Evolutionary conservation across 2,329 filamentous ascomycete genomes (phyloP).

Genomic region (Scopulariopsis brevicaulis): DNA sequence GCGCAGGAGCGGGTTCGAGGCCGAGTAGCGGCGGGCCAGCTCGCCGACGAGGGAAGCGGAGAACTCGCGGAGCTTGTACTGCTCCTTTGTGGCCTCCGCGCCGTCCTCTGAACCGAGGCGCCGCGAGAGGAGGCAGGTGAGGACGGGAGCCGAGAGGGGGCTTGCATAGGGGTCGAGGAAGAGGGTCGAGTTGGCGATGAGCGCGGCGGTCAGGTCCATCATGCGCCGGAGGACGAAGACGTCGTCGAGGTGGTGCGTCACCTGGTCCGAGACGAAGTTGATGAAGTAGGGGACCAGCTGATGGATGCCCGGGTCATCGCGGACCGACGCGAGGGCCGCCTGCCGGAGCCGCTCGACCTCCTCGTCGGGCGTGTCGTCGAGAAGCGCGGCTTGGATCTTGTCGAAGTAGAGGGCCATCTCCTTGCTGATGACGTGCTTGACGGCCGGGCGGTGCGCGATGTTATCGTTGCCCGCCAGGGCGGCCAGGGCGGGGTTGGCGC

Average conservation of each 20-base stretch:
- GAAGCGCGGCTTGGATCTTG: constrained; percentile 78
- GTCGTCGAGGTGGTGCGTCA: constrained; percentile 87
- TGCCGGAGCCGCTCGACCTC: constrained; percentile 60
- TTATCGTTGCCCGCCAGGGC: constrained; percentile 77
- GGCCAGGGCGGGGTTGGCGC: constrained; percentile 70
- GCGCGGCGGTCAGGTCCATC: constrained; percentile 78
- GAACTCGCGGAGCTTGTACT: constrained; percentile 76
- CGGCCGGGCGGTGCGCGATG: constrained; percentile 72
- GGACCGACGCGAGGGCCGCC: constrained; percentile 74
- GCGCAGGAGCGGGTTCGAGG: constrained; percentile 70
- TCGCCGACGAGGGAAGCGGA: constrained; percentile 71
- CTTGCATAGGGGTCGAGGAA: constrained; percentile 55
- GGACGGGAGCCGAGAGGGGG: constrained; percentile 68
- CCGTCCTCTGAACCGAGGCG: constrained; percentile 55
- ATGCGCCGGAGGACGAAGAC: constrained; percentile 81
- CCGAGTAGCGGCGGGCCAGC: constrained; percentile 71
- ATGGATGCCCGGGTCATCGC: constrained; percentile 84
- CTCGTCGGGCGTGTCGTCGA: constrained; percentile 80
- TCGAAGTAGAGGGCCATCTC: constrained; percentile 96
- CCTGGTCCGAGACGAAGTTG: constrained; percentile 89
- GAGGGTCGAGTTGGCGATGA: constrained; percentile 73
- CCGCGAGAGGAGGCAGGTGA: constrained; percentile 76
- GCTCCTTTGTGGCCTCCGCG: constrained; percentile 39
- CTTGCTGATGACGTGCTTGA: constrained; percentile 93
- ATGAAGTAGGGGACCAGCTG: constrained; percentile 95